Evolutionary conservation across 2,329 filamentous ascomycete species (phyloP), one percentile per base, ranked within the genome.

Genomic region (Talaromyces sp.): DNA sequence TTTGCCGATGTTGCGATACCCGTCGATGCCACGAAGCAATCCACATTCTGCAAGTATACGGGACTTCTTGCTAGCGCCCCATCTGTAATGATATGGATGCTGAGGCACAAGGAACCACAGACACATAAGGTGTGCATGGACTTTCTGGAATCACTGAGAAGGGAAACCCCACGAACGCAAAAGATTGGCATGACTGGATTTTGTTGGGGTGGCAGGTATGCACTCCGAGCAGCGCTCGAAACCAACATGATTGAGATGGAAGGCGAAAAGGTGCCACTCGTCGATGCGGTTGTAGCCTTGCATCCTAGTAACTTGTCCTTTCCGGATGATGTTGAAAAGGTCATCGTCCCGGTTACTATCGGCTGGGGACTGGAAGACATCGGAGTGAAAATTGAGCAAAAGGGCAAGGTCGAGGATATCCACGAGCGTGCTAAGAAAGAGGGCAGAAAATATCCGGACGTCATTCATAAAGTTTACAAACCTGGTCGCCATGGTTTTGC

Each of bases 161-260:
- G 65, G 13, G 71, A 64, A 19, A 75, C 69, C 10, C 70, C 69
- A 14, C 58, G 19, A 13, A 62, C 35, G 24, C 63, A 64, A 51
- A 77, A 76, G 66, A 73, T 73, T 58, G 69, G 71, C 11, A 73
- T 75, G 64, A 68, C 70, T 60, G 65, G 76, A 58, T 64, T 75
- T 58, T 78, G 74, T 64, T 77, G 73, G 74, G 75, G 73, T 21
- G 75, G 75, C 14, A 66, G 62, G 54, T 74, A 73, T 62, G 70
- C 70, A 3, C 65, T 74, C 52, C 70, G 69, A 46, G 72, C 70
- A 38, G 68, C 63, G 17, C 58, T 66, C 35, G 55, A 71, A 63
- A 64, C 59, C 27, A 73, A 75, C 58, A 71, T 69, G 70, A 71
- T 78, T 51, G 67, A 74, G 26, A 58, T 73, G 26, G 70, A 73